Conservation (phyloP, 352 stramenopile genomes). For the Phytopythium vexans region DNA sequence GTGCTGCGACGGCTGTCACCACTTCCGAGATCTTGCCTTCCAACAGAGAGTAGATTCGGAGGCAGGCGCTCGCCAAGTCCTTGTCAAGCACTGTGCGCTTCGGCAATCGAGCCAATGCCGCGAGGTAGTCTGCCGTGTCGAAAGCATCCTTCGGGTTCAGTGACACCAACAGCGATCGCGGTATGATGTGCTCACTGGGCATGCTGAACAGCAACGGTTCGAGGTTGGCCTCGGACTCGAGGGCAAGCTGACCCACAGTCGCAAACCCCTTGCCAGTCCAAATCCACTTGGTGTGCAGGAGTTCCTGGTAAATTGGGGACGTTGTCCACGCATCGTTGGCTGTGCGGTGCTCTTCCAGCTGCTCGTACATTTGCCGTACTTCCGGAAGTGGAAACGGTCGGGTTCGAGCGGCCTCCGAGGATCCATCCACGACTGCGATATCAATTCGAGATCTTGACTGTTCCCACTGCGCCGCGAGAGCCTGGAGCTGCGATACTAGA, state of each 20-base stretch:
- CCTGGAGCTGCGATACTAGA: conserved; percentile 50
- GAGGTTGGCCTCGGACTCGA: conserved; percentile 34
- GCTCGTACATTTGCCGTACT: conserved; percentile 53
- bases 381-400: conserved; percentile 42
- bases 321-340: conserved; percentile 21
- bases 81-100: conserved; percentile 17
- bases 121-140: conserved; percentile 45
- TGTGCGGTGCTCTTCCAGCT: conserved; percentile 34
- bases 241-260: conserved; percentile 47
- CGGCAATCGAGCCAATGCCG: conserved; percentile 45
- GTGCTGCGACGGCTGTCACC: conserved; percentile 15
- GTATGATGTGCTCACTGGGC: conserved; percentile 55
- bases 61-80: conserved; percentile 27
- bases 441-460: not conserved
- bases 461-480: conserved; percentile 34
- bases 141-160: conserved; percentile 60
- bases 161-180: conserved; percentile 46
- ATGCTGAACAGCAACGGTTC: conserved; percentile 61
- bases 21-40: conserved; percentile 21
- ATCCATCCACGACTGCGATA: too few species aligned
- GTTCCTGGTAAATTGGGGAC: conserved; percentile 26
- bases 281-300: conserved; percentile 53
- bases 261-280: conserved; percentile 68
- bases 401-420: not conserved
- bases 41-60: conserved; percentile 49